Base-by-base conservation (phyloP, 176 grass and related monocot species). In the Oryza glumipatula region DNA sequence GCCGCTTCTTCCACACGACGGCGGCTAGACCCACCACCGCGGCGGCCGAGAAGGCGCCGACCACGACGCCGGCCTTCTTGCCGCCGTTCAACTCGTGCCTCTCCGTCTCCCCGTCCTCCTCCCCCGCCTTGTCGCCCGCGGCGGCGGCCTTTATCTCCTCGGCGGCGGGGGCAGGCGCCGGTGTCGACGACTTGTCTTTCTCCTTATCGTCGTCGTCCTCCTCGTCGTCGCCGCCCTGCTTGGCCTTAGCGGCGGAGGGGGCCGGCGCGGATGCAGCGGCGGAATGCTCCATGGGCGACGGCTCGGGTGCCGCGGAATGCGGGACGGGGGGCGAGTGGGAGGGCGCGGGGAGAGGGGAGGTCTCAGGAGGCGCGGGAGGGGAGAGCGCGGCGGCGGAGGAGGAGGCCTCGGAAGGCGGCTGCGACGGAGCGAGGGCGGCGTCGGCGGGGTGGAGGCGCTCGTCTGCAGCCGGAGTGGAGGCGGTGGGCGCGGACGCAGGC, bases 1-100 rank as follows among this genome's bases (percentile, higher is more conserved):
- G 85, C 64, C 95, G 87, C 87, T 83, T 98, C 78, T 82, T 86
- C 89, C 89, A 98, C 4, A 94, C 80, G 21, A 88, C 56, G 12
- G 33, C 70, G 24, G 63, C 91, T 15, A 90, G 83, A 5, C 87
- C 89, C 11, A 94, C 79, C 12, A 92, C 67, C 19, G 83, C 93
- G 13, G 83, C 83, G 4, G 87, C 93, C 7, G 89, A 39, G 78
- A 95, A 88, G 0, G 84, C 73, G 70, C 91, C 89, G 1, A 90
- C 80, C 2, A 88, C 96, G 0, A 90, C 87, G 32, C 85, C 93
- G 0, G 93, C 87, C 87, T 98, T 98, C 70, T 75, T 88, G 4
- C 82, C 89, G 30, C 86, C 85, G 76, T 85, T 74, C 69, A 92
- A 65, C 52, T 78, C 76, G 23, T 60, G 84, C 13, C 17, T 28